Base-by-base conservation (phyloP, 208 protist genomes). In the Acanthamoeba royreba region DNA sequence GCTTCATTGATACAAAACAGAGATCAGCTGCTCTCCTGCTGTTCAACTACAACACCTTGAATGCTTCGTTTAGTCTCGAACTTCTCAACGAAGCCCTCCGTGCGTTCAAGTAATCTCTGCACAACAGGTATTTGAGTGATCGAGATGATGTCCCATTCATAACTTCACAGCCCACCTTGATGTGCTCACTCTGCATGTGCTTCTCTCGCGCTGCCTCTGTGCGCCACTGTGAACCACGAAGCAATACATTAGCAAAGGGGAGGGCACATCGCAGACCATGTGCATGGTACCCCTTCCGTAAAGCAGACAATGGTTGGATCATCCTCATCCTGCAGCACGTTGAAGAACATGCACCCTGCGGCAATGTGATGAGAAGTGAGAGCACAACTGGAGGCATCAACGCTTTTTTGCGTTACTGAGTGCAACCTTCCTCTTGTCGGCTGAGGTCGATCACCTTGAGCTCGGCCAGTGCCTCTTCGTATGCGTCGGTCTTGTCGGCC, bases 311-410 rank as follows among this genome's bases (percentile, higher is more conserved):
- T 53, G 3, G 74, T 85, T 40, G 74, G 74, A 25, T 85, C 74
- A 45, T 85, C 74, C 53, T 85, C 74, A 15, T 85, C 74, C 43
- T 85, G 74, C 43, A 85, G 28, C 25, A 85, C 74, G 11, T 85
- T 85, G 28, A 85, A 85, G 74, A 85, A 85, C 43, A 85, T 47
- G 45, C 74, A 85, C 33, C 74, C 74, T 69, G n/a, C n/a, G n/a
- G n/a, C n/a, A n/a, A n/a, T n/a, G n/a, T n/a, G n/a, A n/a, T n/a
- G n/a, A n/a, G n/a, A n/a, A 28, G 58, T 28, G 22, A 8, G 33
- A 15, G n/a, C 9, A 69, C 9, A 69, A 19, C 46, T 33, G 35
- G n/a, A 15, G 33, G 13, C 63, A 38, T 19, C 49, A 9, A n/a
- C 53, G 53, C n/a, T 40, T 17, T 13, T 25, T 49, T 35, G 13